Evolutionary conservation across 1,284 basidiomycete genomes (phyloP), one percentile per base, ranked within the genome.

Genomic region (Cystobasidium slooffiae): DNA sequence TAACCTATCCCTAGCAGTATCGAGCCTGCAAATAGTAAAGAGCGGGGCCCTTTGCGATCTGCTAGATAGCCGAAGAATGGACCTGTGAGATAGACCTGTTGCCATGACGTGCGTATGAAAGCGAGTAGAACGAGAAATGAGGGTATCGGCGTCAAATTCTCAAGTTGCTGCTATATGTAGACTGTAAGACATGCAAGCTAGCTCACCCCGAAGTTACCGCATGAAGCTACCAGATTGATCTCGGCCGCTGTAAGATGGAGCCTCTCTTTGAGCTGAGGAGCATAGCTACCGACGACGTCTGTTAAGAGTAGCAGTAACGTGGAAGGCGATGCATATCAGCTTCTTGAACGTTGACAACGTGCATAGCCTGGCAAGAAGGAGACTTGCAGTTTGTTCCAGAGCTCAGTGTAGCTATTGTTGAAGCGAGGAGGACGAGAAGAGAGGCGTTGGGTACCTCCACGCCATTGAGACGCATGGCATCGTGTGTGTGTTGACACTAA

Each of bases 221-320:
- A 78, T 9, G 82, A 80, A n/a, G 81, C 82, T 44, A 83, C 80
- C 8, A 83, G 76, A 75, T 83, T 83, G 77, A 82, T 77, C 74
- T 82, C 79, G 0, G 80, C 81, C 6, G 79, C 80, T 0, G 80
- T 79, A 16, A 83, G 79, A 62, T 82, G 80, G 37, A 83, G 77
- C 6, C 51, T 69, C 18, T 79, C 76, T 31, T 81, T 80, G n/a
- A 83, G 77, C 76, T 83, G 83, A 0, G 82, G 82, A 1, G 81
- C 81, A 66, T 80, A 83, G 8, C 56, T 62, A 43, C 70, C 70
- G n/a, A 73, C 70, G 70, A 73, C 70, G 41, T 73, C 68, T 70
- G 6, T 31, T 31, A 12, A 31, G 39, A 1, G 39, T 6, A 56
- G 6, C 8, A 37, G 53, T 53, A 20, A 53, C 6, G n/a, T 20